A percentile compares a stretch with the other conserved stretches of the same genome.
Evolutionary conservation across 2,329 filamentous ascomycete genomes (phyloP).

Genomic region (Penicillium rolfsii): DNA sequence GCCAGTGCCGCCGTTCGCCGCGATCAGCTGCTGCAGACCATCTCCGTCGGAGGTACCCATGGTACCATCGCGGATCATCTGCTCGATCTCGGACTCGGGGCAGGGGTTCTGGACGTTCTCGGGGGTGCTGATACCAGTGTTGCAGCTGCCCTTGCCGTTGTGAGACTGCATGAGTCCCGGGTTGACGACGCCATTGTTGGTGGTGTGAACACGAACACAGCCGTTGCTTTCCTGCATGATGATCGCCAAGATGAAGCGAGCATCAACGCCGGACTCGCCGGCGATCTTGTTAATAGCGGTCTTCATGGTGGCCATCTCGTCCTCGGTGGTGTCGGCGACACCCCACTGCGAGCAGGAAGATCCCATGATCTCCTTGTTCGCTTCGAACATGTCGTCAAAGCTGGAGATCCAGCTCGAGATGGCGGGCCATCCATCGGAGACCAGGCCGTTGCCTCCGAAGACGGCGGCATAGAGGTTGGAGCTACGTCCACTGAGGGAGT

Average conservation of each 20-base stretch:
- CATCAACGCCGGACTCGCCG: slow-evolving; percentile 43
- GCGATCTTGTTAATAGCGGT: slow-evolving; percentile 38
- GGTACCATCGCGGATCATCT: slow-evolving; percentile 47
- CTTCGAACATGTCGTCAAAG: slow-evolving; percentile 27
- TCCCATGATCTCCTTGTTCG: slow-evolving; percentile 18
- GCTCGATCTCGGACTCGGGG: slow-evolving; percentile 32
- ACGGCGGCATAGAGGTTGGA: slow-evolving; percentile 19
- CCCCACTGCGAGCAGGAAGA: slow-evolving; percentile 24
- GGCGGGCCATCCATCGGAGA: slow-evolving; percentile 33
- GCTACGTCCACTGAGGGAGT: slow-evolving; percentile 25
- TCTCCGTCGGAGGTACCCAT: slow-evolving; percentile 40
- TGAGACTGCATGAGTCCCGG: slow-evolving; percentile 46
- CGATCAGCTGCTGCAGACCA: slow-evolving; percentile 41
- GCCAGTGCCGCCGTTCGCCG: slow-evolving; percentile 27
- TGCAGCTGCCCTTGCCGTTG: slow-evolving; percentile 41
- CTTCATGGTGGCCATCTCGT: slow-evolving; percentile 37
- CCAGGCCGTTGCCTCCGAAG: slow-evolving; percentile 27
- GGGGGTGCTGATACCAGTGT: slow-evolving; percentile 29
- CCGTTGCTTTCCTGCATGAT: slow-evolving; percentile 52
- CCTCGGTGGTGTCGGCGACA: slow-evolving; percentile 33
- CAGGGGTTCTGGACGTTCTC: slow-evolving; percentile 28
- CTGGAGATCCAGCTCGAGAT: slow-evolving; percentile 24
- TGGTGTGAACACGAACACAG: slow-evolving; percentile 49
- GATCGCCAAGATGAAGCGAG: slow-evolving; percentile 51
- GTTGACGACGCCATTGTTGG: slow-evolving; percentile 48